Base-by-base conservation (phyloP, 176 grass and related monocot genomes). In the Oryza glaberrima region DNA sequence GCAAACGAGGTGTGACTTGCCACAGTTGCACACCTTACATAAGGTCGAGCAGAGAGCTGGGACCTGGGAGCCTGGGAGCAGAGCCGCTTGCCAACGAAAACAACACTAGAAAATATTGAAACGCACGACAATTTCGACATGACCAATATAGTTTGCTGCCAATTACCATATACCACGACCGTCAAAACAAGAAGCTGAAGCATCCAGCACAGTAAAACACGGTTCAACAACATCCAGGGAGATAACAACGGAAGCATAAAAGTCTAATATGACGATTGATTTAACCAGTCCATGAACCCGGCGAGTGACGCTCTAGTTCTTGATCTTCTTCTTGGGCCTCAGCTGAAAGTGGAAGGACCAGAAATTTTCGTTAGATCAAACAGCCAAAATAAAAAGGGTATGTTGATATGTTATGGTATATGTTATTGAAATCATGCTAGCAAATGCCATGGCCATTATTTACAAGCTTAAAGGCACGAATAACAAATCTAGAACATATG, bases 271-370 rank as follows among this genome's bases (percentile, higher is more conserved):
- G 22, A 9, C 11, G 6, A 70, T 58, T 0, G 60, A 90, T 43
- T 73, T 32, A 61, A 69, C 65, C 11, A 20, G 69, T 76, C 69
- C 69, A 70, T 23, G 69, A 83, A 69, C 75, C 47, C 43, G 63
- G 32, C n/a, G 68, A 51, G 11, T 8, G 0, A 68, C n/a, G 48
- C 40, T 75, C 82, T 48, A 91, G 81, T 91, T 87, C 88, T 93
- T 93, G 78, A 93, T 90, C 91, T 93, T 93, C 91, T 93, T 93
- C 88, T 93, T 93, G 40, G 85, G 82, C 88, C 91, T 93, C 78
- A 93, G 78, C 91, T 93, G 81, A 22, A 88, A 88, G 45, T 13
- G 23, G 4, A 65, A 54, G 5, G 3, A 0, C 3, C 48, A 8
- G 26, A n/a, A 22, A n/a, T 41, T 63, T 13, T 38, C 15, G 51